Base-by-base conservation (phyloP, 495 filamentous ascomycete species). In the Aspergillus ellipticus region DNA sequence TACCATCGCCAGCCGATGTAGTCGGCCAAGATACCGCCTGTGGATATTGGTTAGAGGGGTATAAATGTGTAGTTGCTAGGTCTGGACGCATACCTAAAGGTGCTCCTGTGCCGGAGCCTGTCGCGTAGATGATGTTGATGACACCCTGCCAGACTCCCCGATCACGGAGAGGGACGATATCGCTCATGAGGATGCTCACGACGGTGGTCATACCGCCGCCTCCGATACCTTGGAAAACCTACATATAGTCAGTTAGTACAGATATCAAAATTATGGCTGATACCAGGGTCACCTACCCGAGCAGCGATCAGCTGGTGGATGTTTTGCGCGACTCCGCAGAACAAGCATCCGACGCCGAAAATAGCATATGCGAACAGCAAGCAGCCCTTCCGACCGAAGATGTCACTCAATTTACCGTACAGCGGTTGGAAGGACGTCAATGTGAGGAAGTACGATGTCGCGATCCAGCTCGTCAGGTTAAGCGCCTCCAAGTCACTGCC, bases 171-270 rank as follows among this genome's bases (percentile, higher is more conserved):
- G 88, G 78, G 4, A 95, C 79, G 16, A 92, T 78, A 66, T 96
- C 91, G 49, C 82, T 88, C 55, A 96, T 69, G 28, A 96, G 68
- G 49, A 96, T 93, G 52, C 73, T 83, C 42, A 88, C 88, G 48
- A 94, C 83, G 4, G 87, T 87, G 3, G 85, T 90, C 89, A 95
- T 93, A 19, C 90, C 91, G 22, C 89, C 90, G 19, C 89, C 91
- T 10, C 90, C 90, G 56, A 92, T 83, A 5, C 90, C 89, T 62
- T 85, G 81, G 59, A 87, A 84, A 37, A 74, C 69, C 73, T 75
- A 49, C 8, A 17, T 19, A 2, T 50, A 22, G 48, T 42, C 13
- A 21, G 11, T 43, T 20, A 9, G 15, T 31, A 24, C 31, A 19
- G 8, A 9, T n/a, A n/a, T n/a, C 8, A 24, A 20, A 53, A 15